Conservation (phyloP, 768 basidiomycete species). For the Lentinus tigrinus region DNA sequence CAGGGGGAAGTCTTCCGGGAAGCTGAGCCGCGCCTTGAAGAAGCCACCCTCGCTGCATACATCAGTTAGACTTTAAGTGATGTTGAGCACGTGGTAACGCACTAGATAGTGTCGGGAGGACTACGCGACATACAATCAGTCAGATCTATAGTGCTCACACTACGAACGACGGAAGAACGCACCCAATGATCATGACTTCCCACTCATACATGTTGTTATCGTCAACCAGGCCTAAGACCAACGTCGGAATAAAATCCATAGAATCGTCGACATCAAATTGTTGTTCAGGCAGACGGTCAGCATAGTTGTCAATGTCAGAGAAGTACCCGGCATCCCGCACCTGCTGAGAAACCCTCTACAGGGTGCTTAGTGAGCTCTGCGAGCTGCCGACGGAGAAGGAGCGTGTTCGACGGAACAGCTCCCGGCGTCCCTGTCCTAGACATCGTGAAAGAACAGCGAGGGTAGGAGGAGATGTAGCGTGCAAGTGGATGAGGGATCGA, state of each 20-base stretch:
- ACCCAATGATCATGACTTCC: constrained; percentile 44
- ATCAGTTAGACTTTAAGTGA: constrained; percentile 9
- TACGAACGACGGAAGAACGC: background rate
- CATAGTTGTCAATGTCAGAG: constrained; percentile 15
- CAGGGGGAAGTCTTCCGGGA: constrained; percentile 89
- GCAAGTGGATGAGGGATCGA: constrained; percentile 14
- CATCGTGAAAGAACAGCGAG: constrained; percentile 17
- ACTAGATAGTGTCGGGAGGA: constrained; percentile 93
- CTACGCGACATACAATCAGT: constrained; percentile 38
- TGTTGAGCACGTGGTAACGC: constrained; percentile 26
- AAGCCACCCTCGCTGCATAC: constrained; percentile 88
- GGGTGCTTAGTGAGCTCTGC: constrained; percentile 88
- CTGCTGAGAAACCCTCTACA: constrained; percentile 96
- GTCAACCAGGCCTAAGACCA: constrained; percentile 79
- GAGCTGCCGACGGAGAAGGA: constrained; percentile 78
- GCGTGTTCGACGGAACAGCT: constrained; percentile 34
- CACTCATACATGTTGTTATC: constrained; percentile 95
- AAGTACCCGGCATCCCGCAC: constrained; percentile 34
- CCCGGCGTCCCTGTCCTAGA: constrained; percentile 21
- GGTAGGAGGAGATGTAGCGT: background rate
- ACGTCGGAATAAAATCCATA: constrained; percentile 20
- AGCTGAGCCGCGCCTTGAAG: constrained; percentile 86
- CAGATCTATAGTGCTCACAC: background rate
- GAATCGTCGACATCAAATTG: background rate
- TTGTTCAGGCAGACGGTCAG: background rate